phyloP scores from a whole-genome alignment of 768 basidiomycete species.

The Mycena rosella region DNA sequence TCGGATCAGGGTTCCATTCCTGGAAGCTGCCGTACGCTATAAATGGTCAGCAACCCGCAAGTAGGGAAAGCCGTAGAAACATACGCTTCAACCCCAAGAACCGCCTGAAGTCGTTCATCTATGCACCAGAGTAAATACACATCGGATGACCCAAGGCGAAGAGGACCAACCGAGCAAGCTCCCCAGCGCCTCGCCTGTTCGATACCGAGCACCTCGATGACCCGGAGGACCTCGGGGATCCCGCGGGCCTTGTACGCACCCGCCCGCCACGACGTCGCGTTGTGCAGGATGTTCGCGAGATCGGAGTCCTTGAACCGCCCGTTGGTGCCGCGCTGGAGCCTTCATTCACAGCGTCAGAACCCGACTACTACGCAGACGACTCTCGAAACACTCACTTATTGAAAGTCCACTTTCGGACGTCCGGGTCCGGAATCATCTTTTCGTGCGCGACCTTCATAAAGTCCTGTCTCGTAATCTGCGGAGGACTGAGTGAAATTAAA shows the following conservation, averaged over 20 bases:
- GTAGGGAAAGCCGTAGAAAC: not conserved
- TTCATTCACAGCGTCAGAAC: conserved; percentile 46
- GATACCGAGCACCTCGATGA: conserved; percentile 79
- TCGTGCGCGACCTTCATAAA: conserved; percentile 53
- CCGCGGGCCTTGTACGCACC: conserved; percentile 78
- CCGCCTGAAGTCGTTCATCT: conserved; percentile 80
- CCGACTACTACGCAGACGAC: too few species aligned
- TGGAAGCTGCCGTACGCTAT: conserved; percentile 72
- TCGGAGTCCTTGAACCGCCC: conserved; percentile 75
- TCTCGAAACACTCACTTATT: conserved; percentile 51
- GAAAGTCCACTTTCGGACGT: conserved; percentile 68
- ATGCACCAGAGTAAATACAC: conserved; percentile 9
- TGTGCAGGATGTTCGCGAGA: conserved; percentile 71
- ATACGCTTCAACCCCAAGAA: conserved; percentile 79
- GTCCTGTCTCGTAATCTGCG: conserved; percentile 51
- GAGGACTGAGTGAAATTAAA: not conserved
- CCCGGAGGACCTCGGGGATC: conserved; percentile 72
- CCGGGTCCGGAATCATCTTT: conserved; percentile 45
- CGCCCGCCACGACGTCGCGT: conserved; percentile 70
- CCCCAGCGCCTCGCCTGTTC: conserved; percentile 77
- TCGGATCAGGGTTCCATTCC: conserved; percentile 78
- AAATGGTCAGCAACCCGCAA: conserved; percentile 23
- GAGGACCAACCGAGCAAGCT: conserved; percentile 71
- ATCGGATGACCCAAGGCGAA: not conserved
- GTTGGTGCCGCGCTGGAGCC: conserved; percentile 62